Base-by-base conservation (phyloP, 1,139 yeast genomes). In the Hemisphaericaspora subhashii region DNA sequence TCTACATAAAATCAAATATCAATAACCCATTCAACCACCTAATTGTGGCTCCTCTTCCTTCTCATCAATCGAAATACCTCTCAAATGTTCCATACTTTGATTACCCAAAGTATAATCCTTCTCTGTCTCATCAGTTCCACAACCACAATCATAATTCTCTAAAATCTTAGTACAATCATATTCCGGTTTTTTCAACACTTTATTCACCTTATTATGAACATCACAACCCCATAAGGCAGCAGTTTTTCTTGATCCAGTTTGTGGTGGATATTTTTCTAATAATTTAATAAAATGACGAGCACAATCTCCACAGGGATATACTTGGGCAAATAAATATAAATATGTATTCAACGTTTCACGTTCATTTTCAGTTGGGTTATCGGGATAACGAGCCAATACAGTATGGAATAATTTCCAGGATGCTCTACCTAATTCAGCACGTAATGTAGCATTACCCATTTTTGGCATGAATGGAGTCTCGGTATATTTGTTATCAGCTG, bases 211-310 rank as follows among this genome's bases (percentile, higher is more conserved):
- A 48, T 94, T 92, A 64, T 92, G 99, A n/a, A 92, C 74, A 54
- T 83, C 83, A 60, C 98, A 92, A 1, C 98, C 98, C 98, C 98
- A 92, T 47, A 86, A 67, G 0, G 96, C 89, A 0, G 98, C 98
- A 2, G 81, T 77, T 47, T 83, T 81, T 42, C 96, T 74, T 15
- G 84, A 75, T 7, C 79, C 72, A 3, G 86, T 75, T 55, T 94
- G 98, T 3, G 96, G 97, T 1, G 98, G 98, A 53, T 71, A 80
- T 51, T 83, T 72, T 38, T 67, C 56, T 43, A 92, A 65, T 50
- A 90, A 67, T 51, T 74, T 63, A 47, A 79, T 85, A 60, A 92
- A 92, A 61, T 92, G 98, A 49, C 88, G 73, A 0, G 98, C 97
- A 66, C 98, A 90, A 58, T 90, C 96, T 5, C 96, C 95, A 62